Evolutionary conservation across 441 rosid genomes (phyloP).

Genomic region (Mallotus japonicus): DNA sequence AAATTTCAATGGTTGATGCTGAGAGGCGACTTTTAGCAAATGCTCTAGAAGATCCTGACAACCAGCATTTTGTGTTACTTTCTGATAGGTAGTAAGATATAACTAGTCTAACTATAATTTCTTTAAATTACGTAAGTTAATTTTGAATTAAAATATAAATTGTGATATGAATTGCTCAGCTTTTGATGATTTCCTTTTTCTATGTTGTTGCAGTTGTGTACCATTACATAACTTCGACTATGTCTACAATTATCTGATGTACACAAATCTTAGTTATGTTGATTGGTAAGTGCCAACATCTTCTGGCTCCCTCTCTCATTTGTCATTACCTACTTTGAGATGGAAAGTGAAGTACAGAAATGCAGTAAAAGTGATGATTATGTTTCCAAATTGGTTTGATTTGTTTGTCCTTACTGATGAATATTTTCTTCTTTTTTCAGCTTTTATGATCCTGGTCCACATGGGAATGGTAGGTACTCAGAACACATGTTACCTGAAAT

Average conservation of each 20-base stretch:
- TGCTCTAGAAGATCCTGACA: constrained; percentile 87
- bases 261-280: constrained; percentile 74
- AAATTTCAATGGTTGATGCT: constrained; percentile 96
- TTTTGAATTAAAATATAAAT: background rate
- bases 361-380: background rate
- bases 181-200: constrained; percentile 26
- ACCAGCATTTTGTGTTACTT: constrained; percentile 93
- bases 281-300: constrained; percentile 58
- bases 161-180: background rate
- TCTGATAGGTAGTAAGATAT: constrained; percentile 65
- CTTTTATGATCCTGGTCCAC: constrained; percentile 93
- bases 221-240: constrained; percentile 87
- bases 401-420: constrained; percentile 22
- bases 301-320: background rate
- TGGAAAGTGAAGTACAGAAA: background rate
- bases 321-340: background rate
- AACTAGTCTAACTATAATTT: background rate
- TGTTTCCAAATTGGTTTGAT: constrained; percentile 6
- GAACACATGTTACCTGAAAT: constrained; percentile 95
- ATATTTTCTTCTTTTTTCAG: constrained; percentile 39
- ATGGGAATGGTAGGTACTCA: constrained; percentile 93
- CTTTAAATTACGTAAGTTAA: background rate
- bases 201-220: constrained; percentile 61
- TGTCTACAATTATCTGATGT: constrained; percentile 73
- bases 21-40: constrained; percentile 84